Percentiles rank a stretch among this genome's conserved stretches.
phyloP scores from a whole-genome alignment of 306 rosid species.

The Prunus mongolica region DNA sequence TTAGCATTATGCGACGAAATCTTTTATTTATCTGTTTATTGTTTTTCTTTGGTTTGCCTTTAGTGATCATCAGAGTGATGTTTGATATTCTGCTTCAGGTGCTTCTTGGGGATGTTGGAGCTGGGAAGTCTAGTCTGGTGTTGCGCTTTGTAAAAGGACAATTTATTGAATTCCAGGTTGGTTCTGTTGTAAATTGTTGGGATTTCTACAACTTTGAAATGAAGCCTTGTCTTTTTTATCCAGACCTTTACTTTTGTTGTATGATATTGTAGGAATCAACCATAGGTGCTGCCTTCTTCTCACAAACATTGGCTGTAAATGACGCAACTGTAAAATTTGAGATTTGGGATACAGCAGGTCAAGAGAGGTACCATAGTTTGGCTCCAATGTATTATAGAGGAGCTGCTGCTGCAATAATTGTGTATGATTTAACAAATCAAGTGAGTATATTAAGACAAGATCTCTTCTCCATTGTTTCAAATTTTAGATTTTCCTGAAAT shows the following conservation, averaged over 20 bases:
- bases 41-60: not conserved
- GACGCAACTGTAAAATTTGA: conserved; percentile 63
- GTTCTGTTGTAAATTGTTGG: not conserved
- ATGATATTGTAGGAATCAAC: conserved; percentile 48
- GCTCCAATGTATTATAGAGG: conserved; percentile 69
- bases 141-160: conserved; percentile 66
- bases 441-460: conserved; percentile 30
- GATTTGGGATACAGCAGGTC: conserved; percentile 71
- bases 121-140: conserved; percentile 61
- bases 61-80: not conserved
- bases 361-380: conserved; percentile 60
- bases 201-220: not conserved
- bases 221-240: not conserved
- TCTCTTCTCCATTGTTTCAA: not conserved
- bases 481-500: not conserved
- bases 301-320: conserved; percentile 63
- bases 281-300: conserved; percentile 63
- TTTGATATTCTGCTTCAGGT: conserved; percentile 35
- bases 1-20: not conserved
- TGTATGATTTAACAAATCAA: conserved; percentile 54
- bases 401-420: conserved; percentile 64
- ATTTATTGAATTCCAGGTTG: conserved; percentile 56
- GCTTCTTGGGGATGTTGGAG: conserved; percentile 69
- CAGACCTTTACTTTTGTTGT: not conserved
- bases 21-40: not conserved